Evolutionary conservation across 768 basidiomycete species (phyloP).

Genomic region (Strobilomyces dryophilus): DNA sequence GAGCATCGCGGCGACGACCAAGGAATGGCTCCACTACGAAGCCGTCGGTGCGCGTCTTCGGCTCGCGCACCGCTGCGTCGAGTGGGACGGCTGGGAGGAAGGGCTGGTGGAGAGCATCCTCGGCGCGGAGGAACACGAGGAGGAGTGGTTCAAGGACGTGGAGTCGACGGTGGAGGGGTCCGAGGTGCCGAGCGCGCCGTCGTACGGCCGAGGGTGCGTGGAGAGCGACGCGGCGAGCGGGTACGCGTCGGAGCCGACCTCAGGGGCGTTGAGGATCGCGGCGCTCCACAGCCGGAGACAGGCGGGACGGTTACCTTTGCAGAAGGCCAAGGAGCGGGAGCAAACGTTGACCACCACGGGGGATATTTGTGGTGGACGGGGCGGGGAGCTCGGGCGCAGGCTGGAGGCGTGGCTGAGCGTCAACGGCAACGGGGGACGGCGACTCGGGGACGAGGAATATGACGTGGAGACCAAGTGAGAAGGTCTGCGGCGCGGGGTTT

Average conservation of each 20-base stretch:
- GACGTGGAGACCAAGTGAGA: constrained; percentile 10
- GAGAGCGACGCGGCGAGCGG: not conserved
- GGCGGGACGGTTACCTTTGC: constrained; percentile 47
- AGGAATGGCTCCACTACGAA: constrained; percentile 76
- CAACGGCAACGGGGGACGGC: constrained; percentile 19
- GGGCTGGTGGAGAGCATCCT: constrained; percentile 73
- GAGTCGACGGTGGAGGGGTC: constrained; percentile 24
- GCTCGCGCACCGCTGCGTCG: constrained; percentile 73
- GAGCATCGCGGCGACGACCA: constrained; percentile 44
- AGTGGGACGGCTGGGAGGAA: constrained; percentile 94
- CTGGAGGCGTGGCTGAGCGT: constrained; percentile 71
- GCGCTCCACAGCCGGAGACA: constrained; percentile 32
- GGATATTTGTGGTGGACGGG: constrained; percentile 75
- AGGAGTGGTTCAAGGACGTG: constrained; percentile 60
- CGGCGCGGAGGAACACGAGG: constrained; percentile 66
- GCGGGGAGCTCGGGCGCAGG: constrained; percentile 71
- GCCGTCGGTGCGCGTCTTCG: constrained; percentile 60
- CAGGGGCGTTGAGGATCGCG: constrained; percentile 21
- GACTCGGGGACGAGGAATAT: constrained; percentile 12
- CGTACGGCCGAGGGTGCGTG: not conserved
- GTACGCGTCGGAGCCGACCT: constrained; percentile 11
- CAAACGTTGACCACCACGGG: constrained; percentile 68
- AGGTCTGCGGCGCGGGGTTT: constrained; percentile 1
- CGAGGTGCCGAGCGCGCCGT: constrained; percentile 13
- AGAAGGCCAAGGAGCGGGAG: constrained; percentile 62